Evolutionary conservation across 2,329 filamentous ascomycete genomes (phyloP).

Genomic region (Sporothrix variecibatus): DNA sequence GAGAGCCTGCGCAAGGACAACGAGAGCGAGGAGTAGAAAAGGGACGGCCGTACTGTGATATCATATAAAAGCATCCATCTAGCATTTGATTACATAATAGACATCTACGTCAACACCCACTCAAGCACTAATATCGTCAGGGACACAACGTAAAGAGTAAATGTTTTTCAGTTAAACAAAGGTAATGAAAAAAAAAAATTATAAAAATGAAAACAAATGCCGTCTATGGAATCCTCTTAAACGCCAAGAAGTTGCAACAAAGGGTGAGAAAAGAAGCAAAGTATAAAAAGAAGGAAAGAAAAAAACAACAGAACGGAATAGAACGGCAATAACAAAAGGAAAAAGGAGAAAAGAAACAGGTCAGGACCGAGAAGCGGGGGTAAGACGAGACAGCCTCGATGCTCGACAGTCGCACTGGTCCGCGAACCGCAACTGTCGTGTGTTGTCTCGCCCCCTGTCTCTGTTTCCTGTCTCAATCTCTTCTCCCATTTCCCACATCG

Average conservation of each 20-base stretch:
- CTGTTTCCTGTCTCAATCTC: not conserved
- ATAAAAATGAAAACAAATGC: constrained; percentile 25
- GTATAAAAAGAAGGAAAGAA: not conserved
- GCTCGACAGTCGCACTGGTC: not conserved
- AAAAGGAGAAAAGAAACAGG: not conserved
- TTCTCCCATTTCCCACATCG: not conserved
- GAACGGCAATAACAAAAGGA: constrained; percentile 14
- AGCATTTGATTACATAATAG: not conserved
- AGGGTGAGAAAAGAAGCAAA: not conserved
- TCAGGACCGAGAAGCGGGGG: not conserved
- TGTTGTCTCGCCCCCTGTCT: not conserved
- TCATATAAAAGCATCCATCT: not conserved
- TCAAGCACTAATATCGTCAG: not conserved
- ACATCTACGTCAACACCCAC: not conserved
- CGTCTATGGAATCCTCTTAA: constrained; percentile 33
- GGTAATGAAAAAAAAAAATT: not conserved
- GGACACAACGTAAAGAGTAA: not conserved
- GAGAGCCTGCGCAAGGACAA: constrained; percentile 51
- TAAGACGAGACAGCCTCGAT: not conserved
- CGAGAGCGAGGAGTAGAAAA: constrained; percentile 34
- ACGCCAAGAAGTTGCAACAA: constrained; percentile 28
- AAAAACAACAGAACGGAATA: not conserved
- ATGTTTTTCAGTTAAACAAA: not conserved
- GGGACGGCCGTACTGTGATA: not conserved
- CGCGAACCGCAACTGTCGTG: not conserved